phyloP scores from a whole-genome alignment of 2,329 filamentous ascomycete genomes.

The Ascochyta rabiei region DNA sequence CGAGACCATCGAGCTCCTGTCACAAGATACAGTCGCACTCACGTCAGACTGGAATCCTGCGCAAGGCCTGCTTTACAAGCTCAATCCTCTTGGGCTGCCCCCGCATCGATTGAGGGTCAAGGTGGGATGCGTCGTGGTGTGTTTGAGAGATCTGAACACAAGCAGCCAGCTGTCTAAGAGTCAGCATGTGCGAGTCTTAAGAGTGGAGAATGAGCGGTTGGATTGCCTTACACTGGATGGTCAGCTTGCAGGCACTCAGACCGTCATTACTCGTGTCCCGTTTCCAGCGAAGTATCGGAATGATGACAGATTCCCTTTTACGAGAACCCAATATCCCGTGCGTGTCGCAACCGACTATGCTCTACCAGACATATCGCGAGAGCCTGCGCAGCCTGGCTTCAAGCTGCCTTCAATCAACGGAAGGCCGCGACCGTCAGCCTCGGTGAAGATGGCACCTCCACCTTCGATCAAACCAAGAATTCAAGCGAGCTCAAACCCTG shows the following conservation, averaged over 20 bases:
- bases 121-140: constrained; percentile 37
- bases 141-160: constrained; percentile 37
- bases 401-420: constrained; percentile 30
- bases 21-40: constrained; percentile 34
- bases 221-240: constrained; percentile 44
- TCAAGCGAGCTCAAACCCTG: constrained; percentile 18
- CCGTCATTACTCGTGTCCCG: constrained; percentile 34
- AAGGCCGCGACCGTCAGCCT: constrained; percentile 4
- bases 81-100: constrained; percentile 41
- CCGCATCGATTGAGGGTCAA: constrained; percentile 45
- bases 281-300: constrained; percentile 41
- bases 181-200: constrained; percentile 40
- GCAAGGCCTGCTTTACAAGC: constrained; percentile 35
- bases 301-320: constrained; percentile 32
- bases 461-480: constrained; percentile 7
- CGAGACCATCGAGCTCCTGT: constrained; percentile 41
- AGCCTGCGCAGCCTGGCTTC: constrained; percentile 22
- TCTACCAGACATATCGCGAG: neutral
- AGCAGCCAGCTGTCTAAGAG: constrained; percentile 42
- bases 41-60: constrained; percentile 33
- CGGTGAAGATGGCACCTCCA: constrained; percentile 14
- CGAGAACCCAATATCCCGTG: constrained; percentile 42
- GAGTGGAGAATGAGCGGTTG: constrained; percentile 35
- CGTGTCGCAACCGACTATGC: constrained; percentile 32
- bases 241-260: constrained; percentile 41